phyloP scores from a whole-genome alignment of 148 eudicot genomes.

The Camellia lanceoleosa region DNA sequence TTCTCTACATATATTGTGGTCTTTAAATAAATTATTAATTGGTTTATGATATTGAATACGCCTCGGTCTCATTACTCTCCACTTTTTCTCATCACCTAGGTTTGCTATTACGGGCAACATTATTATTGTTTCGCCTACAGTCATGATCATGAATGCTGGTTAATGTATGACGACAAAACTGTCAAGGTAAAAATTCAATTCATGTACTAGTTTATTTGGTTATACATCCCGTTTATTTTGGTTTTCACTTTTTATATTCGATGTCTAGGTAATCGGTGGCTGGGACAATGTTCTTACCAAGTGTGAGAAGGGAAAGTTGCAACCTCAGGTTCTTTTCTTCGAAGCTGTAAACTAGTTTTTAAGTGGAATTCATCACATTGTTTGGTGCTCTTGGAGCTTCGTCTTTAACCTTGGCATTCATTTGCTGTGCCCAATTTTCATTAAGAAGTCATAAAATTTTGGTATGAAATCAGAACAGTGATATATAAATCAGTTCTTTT shows the following conservation, averaged over 20 bases:
- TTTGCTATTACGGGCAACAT: constrained; percentile 97
- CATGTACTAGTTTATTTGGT: background rate
- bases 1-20: background rate
- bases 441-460: background rate
- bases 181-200: constrained; percentile 63
- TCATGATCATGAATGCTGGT: constrained; percentile 66
- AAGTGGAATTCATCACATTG: background rate
- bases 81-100: constrained; percentile 32
- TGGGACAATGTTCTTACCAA: constrained; percentile 78
- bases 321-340: constrained; percentile 92
- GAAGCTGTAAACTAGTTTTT: constrained; percentile 69
- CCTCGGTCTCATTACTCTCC: background rate
- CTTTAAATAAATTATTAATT: background rate
- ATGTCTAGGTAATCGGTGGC: constrained; percentile 59
- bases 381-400: constrained; percentile 15
- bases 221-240: background rate
- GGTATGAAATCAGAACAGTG: background rate
- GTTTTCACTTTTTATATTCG: background rate
- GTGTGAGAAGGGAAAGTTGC: constrained; percentile 85
- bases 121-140: constrained; percentile 93
- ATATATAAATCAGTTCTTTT: constrained; percentile 13
- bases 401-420: background rate
- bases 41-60: background rate
- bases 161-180: constrained; percentile 94
- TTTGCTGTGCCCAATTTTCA: background rate